Evolutionary conservation across 2,329 filamentous ascomycete species (phyloP), one percentile per base, ranked within the genome.

Genomic region (Alternaria novae-zelandiae): DNA sequence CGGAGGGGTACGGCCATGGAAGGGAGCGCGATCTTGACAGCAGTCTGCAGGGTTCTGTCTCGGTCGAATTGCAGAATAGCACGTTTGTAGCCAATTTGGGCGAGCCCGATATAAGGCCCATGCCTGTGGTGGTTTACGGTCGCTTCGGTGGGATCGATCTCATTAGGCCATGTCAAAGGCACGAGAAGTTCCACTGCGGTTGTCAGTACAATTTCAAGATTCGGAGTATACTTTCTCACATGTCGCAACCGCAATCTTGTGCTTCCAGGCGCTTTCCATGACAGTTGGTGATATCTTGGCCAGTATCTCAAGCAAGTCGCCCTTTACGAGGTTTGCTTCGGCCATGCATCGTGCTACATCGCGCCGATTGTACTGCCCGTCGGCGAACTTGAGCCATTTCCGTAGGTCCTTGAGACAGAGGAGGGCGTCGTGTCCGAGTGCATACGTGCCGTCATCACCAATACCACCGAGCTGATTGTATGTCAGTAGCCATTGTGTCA

Each of bases 41-140:
- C 89, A 5, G 92, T 92, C 66, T 94, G 90, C 12, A 99, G 86
- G 30, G 97, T 91, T 51, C 88, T 86, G 5, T 90, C 88, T 47
- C 88, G 88, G 70, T 95, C 92, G 76, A 91, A 94, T 71, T 96
- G 94, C 69, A 99, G 87, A 45, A 97, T 89, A 6, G 90, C 90
- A 59, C 92, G 88, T 82, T 99, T 99, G 83, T 99, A 99, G 64
- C 87, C 87, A 6, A 97, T 86, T 77, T 98, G 96, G 0, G 93
- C 91, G 60, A 97, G 87, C 78, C 96, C 91, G 20, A 99, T 86
- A 59, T 96, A 96, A 1, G 96, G 94, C 44, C 94, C 88, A 81
- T 99, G 96, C 61, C 93, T 89, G 78, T 97, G 91, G 78, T 98
- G 93, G 77, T 99, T 98, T 72, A 94, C 84, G 5, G 94, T 98